Evolutionary conservation across 2,329 filamentous ascomycete genomes (phyloP), one percentile per base, ranked within the genome.

Genomic region (Penicillium corylophilum): DNA sequence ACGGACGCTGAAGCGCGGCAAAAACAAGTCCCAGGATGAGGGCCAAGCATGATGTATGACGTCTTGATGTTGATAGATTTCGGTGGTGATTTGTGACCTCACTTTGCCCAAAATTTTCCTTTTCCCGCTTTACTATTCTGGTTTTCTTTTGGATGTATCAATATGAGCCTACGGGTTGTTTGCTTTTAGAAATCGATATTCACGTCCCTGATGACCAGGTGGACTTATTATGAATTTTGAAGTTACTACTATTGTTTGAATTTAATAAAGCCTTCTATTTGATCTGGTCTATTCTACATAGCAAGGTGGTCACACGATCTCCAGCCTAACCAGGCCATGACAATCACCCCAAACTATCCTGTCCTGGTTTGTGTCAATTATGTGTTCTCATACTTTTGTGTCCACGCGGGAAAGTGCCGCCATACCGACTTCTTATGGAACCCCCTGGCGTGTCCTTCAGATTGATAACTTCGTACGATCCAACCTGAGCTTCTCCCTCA

Each of bases 1-100:
- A 4, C 46, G 54, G 12, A 54, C 51, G 7, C 18, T 56, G 48
- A 49, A 51, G 41, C 44, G 49, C 3, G 46, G 38, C n/a, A 54
- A 52, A 40, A 13, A n/a, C 20, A 41, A 24, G 35, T 12, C 35
- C 4, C 35, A 38, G 16, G 16, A 3, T 20, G 35, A 38, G 7
- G 39, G 39, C 15, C 22, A 26, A 15, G 39, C 39, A 4, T 41
- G 39, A 41, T 23, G 15, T 10, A 9, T 26, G n/a, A 41, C 8
- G 6, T 16, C 2, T 26, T 41, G 36, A 39, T 39, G 36, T 39
- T 23, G 36, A 39, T 41, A 23, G 10, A 24, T 7, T 40, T 24
- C 13, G 20, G 13, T 40, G 12, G 18, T 22, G 15, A 22, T 24
- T 15, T 16, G 39, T 5, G 7, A n/a, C 20, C 28, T 46, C 13